phyloP scores from a whole-genome alignment of 345 rosid genomes.

The Trapa bicornis region DNA sequence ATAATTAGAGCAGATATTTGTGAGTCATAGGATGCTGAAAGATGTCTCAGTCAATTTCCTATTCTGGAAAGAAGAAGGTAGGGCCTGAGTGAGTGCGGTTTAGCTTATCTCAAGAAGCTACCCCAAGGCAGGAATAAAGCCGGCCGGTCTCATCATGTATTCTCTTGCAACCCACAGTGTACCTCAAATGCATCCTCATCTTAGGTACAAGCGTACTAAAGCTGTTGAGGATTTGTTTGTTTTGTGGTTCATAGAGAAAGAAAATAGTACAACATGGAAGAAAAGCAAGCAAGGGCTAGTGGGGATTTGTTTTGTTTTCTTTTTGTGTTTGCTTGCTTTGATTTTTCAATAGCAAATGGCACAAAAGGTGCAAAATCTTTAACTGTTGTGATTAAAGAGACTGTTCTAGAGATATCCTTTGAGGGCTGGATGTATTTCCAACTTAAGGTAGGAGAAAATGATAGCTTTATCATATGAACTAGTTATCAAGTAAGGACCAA shows the following conservation, averaged over 20 bases:
- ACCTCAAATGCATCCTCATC: background rate
- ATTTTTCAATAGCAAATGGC: background rate
- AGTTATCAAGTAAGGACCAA: background rate
- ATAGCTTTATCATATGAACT: background rate
- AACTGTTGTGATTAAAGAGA: background rate
- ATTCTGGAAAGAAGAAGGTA: background rate
- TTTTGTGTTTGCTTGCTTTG: background rate
- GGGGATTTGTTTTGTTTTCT: background rate
- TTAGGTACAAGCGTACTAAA: background rate
- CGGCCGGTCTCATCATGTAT: slow-evolving; percentile 7
- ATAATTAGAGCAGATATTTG: background rate
- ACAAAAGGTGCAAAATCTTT: background rate
- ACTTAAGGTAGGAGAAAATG: background rate
- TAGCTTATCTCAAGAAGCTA: background rate
- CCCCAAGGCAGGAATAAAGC: slow-evolving; percentile 18
- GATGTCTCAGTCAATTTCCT: slow-evolving; percentile 1
- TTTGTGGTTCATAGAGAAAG: background rate
- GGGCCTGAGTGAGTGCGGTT: background rate
- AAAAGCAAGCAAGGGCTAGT: background rate
- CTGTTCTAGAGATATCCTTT: background rate
- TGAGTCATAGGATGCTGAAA: slow-evolving; percentile 1
- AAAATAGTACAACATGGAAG: background rate
- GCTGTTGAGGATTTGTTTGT: background rate
- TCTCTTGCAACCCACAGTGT: slow-evolving; percentile 3
- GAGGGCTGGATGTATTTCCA: background rate